Evolutionary conservation across 192 early-diverging fungal species (phyloP), one percentile per base, ranked within the genome.

Genomic region (Piromyces finnis): DNA sequence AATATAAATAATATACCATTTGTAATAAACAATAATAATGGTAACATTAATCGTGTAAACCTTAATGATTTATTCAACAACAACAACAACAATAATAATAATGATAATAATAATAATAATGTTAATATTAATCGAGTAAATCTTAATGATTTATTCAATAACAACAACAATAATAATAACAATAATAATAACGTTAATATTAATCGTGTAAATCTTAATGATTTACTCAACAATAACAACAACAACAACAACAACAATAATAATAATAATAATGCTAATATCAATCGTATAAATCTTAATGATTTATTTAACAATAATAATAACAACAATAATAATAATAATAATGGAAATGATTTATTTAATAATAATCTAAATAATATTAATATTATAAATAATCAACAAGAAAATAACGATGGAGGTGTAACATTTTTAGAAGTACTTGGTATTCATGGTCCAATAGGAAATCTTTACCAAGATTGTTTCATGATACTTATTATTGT

Each of bases 371-470:
- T 79, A 77, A 27, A 80, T 29, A 41, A 81, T 26, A 29, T 36
- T 9, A 79, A 30, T 39, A 13, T 81, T n/a, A 81, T 80, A 14
- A 29, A 80, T 29, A 51, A 51, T 51, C 41, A 17, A 51, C 41
- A 51, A 51, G 36, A 35, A 78, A 81, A 80, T 29, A 30, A 28
- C 29, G 80, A 81, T 78, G 80, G 80, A 0, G 80, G 80, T 37
- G 81, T 81, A 29, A 80, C 84, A n/a, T 89, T 90, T 77, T 78
- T 97, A 35, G 96, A 97, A 78, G 91, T 95, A n/a, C 88, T 98
- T 78, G 97, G 97, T 14, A 89, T 99, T 83, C 88, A 93, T 12
- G 97, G 97, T 0, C 93, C 95, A 18, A 80, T 93, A n/a, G 87
- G 90, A 83, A 87, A 92, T 79, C 82, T 97, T 0, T 77, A 92